These are phyloP conservation scores for Eucalyptus tenuipes DNA, from an alignment of 345 rosid species.

Conservation along the genomic window DNA sequence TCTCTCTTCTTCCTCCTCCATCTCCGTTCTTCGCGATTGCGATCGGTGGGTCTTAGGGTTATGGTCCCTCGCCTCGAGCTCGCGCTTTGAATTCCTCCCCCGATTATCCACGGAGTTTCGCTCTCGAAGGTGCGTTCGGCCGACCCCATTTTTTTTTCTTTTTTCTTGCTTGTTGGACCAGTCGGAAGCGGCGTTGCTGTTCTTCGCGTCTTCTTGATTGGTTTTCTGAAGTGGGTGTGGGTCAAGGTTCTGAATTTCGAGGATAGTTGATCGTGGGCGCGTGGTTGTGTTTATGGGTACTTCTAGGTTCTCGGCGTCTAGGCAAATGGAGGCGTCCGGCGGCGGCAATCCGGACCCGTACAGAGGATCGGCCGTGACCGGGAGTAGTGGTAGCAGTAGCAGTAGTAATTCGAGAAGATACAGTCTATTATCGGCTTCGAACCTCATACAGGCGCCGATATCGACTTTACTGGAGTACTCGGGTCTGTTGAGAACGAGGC, in stretches of 20 bases:
- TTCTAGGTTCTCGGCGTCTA: constrained; percentile 50
- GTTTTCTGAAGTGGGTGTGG: not conserved
- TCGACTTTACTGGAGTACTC: constrained; percentile 88
- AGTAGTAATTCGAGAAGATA: constrained; percentile 40
- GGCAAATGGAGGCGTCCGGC: constrained; percentile 70
- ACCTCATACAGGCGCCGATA: constrained; percentile 81
- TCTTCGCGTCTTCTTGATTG: not conserved
- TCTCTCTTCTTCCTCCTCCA: not conserved
- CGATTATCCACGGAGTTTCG: constrained; percentile 43
- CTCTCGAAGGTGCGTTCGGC: constrained; percentile 34
- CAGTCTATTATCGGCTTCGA: constrained; percentile 63
- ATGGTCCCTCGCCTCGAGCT: constrained; percentile 1
- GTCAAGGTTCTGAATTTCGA: not conserved
- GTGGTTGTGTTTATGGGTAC: not conserved
- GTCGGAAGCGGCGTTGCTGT: not conserved
- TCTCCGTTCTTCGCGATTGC: not conserved
- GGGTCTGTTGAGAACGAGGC: constrained; percentile 56
- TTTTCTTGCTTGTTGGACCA: not conserved
- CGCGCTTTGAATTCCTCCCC: not conserved
- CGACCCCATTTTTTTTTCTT: not conserved
- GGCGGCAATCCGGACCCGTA: constrained; percentile 41
- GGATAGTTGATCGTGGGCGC: not conserved
- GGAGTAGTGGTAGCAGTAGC: constrained; percentile 6
- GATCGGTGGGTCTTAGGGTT: not conserved
- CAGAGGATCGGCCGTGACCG: constrained; percentile 36